Percentiles rank a stretch among this genome's conserved stretches.
Evolutionary conservation across 2,329 filamentous ascomycete genomes (phyloP).

Genomic region (Paraconiothyrium sp.): DNA sequence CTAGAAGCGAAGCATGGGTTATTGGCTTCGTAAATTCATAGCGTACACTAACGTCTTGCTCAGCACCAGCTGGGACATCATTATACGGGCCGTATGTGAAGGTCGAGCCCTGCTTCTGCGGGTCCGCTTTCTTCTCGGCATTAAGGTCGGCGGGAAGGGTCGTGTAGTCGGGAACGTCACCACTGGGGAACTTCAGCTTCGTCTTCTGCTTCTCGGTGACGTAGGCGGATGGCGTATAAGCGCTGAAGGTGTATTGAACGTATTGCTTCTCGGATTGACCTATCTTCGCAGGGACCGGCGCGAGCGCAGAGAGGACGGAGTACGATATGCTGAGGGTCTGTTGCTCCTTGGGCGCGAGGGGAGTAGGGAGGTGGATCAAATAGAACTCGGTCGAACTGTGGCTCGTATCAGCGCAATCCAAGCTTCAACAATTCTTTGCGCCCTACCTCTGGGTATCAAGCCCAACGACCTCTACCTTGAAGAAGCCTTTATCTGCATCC

Average conservation of each 20-base stretch:
- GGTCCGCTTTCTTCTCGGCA: constrained; percentile 70
- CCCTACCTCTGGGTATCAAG: constrained; percentile 63
- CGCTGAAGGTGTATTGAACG: constrained; percentile 84
- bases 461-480: constrained; percentile 74
- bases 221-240: constrained; percentile 86
- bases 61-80: constrained; percentile 79
- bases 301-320: constrained; percentile 79
- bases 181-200: constrained; percentile 86
- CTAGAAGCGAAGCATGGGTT: constrained; percentile 78
- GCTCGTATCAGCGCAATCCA: constrained; percentile 48
- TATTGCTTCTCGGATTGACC: constrained; percentile 88
- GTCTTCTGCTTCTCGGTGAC: constrained; percentile 93
- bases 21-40: constrained; percentile 97
- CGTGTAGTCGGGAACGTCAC: constrained; percentile 86
- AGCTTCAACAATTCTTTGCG: not conserved
- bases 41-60: constrained; percentile 77
- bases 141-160: constrained; percentile 68
- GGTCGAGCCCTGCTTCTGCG: constrained; percentile 83
- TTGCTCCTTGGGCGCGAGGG: constrained; percentile 79
- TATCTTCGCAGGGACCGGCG: constrained; percentile 82
- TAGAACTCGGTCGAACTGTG: constrained; percentile 73
- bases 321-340: constrained; percentile 90
- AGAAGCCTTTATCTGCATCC: constrained; percentile 71
- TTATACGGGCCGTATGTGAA: constrained; percentile 91
- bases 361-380: constrained; percentile 78